These are phyloP conservation scores for Globisporangium uncinulatum DNA, from an alignment of 352 stramenopile species.

Conservation along the genomic window DNA sequence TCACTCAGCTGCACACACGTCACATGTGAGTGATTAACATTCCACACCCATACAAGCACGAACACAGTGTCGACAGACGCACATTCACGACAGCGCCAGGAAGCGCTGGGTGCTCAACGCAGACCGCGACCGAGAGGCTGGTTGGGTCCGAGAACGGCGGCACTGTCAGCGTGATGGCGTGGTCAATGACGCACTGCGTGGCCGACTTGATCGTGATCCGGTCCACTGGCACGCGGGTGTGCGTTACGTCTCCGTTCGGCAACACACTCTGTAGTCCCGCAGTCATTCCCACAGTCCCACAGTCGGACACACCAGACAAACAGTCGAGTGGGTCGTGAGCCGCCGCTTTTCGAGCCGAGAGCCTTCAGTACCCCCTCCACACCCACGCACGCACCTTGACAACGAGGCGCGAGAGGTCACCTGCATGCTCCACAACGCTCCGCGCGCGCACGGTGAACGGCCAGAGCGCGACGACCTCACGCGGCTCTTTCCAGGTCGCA, in stretches of 20 bases:
- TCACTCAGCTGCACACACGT: background rate
- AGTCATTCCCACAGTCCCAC: too few relatives aligned
- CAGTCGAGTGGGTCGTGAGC: background rate
- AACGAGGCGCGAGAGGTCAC: constrained; percentile 29
- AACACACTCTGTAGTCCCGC: constrained; percentile 29
- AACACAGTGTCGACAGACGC: background rate
- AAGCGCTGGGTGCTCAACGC: constrained; percentile 25
- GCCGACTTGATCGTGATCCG: constrained; percentile 14
- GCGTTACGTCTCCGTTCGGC: constrained; percentile 28
- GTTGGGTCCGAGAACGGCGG: constrained; percentile 57
- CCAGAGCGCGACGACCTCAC: constrained; percentile 48
- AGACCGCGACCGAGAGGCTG: constrained; percentile 29
- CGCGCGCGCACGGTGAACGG: constrained; percentile 32
- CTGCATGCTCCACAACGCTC: constrained; percentile 21
- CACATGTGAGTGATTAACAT: background rate
- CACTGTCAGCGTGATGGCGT: constrained; percentile 31
- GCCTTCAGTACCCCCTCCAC: background rate
- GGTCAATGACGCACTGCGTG: constrained; percentile 20
- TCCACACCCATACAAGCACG: background rate
- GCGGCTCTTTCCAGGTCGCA: constrained; percentile 20
- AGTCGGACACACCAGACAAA: background rate
- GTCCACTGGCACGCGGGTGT: constrained; percentile 29
- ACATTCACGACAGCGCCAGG: constrained; percentile 17
- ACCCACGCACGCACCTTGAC: constrained; percentile 20
- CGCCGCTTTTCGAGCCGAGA: background rate